A percentile compares a stretch with the other conserved stretches of the same genome.
These are phyloP conservation scores for Rhizopogon sp. DNA, from an alignment of 768 basidiomycete species.

Conservation along the genomic window DNA sequence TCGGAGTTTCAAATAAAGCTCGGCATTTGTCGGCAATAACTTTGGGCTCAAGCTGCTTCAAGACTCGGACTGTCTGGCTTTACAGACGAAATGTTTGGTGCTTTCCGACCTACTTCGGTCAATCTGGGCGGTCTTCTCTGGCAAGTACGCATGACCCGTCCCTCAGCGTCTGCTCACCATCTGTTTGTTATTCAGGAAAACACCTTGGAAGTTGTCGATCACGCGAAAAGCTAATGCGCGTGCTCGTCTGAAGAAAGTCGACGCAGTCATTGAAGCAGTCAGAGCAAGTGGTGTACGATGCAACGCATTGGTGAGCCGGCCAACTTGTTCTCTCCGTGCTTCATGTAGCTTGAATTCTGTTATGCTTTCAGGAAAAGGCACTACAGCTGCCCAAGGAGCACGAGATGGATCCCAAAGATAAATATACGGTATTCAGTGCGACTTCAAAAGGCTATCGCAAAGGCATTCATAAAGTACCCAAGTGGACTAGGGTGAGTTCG, in stretches of 20 bases:
- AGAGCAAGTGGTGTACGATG: conserved; percentile 77
- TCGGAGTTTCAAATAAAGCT: conserved; percentile 24
- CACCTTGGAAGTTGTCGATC: conserved; percentile 85
- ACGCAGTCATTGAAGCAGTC: conserved; percentile 88
- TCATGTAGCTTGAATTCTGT: background rate
- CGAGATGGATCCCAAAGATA: conserved; percentile 90
- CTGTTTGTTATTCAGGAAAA: conserved; percentile 62
- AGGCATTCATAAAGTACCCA: conserved; percentile 96
- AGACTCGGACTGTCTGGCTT: background rate
- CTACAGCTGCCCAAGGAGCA: conserved; percentile 86
- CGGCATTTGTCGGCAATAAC: conserved; percentile 21
- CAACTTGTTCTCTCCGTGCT: background rate
- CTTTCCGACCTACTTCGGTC: conserved; percentile 69
- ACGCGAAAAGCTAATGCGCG: conserved; percentile 93
- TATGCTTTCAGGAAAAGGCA: conserved; percentile 52
- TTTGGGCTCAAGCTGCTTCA: background rate
- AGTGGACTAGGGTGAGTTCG: conserved; percentile 81
- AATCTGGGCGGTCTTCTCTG: conserved; percentile 79
- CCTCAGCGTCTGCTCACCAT: background rate
- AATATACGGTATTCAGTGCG: conserved; percentile 87
- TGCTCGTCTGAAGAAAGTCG: conserved; percentile 85
- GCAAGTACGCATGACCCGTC: conserved; percentile 35
- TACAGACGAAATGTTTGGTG: conserved; percentile 65
- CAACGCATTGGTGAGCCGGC: conserved; percentile 59
- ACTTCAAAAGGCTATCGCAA: conserved; percentile 78